Evolutionary conservation across 768 basidiomycete genomes (phyloP).

Genomic region (Boletellus emodensis): DNA sequence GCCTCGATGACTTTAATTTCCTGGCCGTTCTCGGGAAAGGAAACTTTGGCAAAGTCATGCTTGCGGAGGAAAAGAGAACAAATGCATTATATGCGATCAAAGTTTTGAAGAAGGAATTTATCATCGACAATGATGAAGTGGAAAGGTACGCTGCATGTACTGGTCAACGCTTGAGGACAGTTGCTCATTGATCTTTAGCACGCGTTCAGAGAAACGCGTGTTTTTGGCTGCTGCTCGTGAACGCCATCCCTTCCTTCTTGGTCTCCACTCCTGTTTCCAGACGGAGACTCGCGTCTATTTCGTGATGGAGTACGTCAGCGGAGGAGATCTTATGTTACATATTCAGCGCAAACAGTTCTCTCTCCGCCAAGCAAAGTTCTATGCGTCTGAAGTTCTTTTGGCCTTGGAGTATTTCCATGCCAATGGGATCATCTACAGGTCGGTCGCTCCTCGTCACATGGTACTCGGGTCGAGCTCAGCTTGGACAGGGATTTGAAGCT

Average conservation of each 20-base stretch:
- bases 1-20: conserved; percentile 98
- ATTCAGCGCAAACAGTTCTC: conserved; percentile 99
- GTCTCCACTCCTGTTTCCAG: conserved; percentile 98
- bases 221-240: conserved; percentile 96
- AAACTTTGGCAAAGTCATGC: conserved; percentile 99
- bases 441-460: conserved; percentile 21
- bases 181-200: conserved; percentile 46
- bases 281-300: conserved; percentile 99
- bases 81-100: conserved; percentile 96
- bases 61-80: conserved; percentile 95
- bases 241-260: conserved; percentile 95
- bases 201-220: conserved; percentile 98
- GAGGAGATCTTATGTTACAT: conserved; percentile 98
- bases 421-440: conserved; percentile 99
- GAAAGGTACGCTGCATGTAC: conserved; percentile 66
- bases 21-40: conserved; percentile 97
- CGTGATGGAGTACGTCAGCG: conserved; percentile 99
- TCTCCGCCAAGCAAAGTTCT: conserved; percentile 97
- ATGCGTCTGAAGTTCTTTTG: conserved; percentile 93
- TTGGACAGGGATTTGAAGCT: conserved; percentile 86
- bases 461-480: not conserved
- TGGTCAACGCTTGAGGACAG: not conserved
- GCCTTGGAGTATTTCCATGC: conserved; percentile 98
- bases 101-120: conserved; percentile 99
- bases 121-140: conserved; percentile 99